These are phyloP conservation scores for Phytophthora tubulina DNA, from an alignment of 352 stramenopile species.

Conservation along the genomic window DNA sequence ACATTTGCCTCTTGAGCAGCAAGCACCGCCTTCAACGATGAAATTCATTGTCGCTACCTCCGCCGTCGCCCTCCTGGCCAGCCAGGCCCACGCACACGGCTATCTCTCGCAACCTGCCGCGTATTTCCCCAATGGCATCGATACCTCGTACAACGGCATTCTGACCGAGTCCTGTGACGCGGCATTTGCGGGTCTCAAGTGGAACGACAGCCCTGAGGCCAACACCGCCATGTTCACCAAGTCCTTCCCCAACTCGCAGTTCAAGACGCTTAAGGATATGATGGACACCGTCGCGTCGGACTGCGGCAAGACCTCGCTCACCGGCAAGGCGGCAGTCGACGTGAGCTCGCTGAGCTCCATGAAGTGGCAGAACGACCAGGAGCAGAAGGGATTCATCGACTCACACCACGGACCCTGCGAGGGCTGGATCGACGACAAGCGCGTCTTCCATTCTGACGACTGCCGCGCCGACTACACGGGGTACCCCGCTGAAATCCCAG, in stretches of 20 bases:
- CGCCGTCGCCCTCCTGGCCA: slow-evolving; percentile 31
- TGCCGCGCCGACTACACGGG: slow-evolving; percentile 45
- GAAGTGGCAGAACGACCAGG: slow-evolving; percentile 61
- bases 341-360: slow-evolving; percentile 49
- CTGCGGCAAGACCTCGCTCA: slow-evolving; percentile 39
- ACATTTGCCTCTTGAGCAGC: slow-evolving; percentile 32
- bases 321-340: slow-evolving; percentile 30
- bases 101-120: slow-evolving; percentile 50
- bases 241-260: slow-evolving; percentile 42
- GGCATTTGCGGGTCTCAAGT: slow-evolving; percentile 41
- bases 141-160: slow-evolving; percentile 38
- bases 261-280: slow-evolving; percentile 43
- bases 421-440: slow-evolving; percentile 53
- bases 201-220: slow-evolving; percentile 36
- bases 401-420: slow-evolving; percentile 64
- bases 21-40: slow-evolving; percentile 26
- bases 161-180: slow-evolving; percentile 34
- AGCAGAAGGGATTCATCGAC: slow-evolving; percentile 49
- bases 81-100: slow-evolving; percentile 44
- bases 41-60: slow-evolving; percentile 37
- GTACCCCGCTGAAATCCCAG: slow-evolving; percentile 59
- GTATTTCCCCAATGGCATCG: slow-evolving; percentile 43
- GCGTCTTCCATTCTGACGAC: slow-evolving; percentile 51
- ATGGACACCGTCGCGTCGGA: slow-evolving; percentile 42
- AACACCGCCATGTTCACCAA: slow-evolving; percentile 47